Evolutionary conservation across 2,329 filamentous ascomycete genomes (phyloP), one percentile per base, ranked within the genome.

Genomic region (Talaromyces sp.): DNA sequence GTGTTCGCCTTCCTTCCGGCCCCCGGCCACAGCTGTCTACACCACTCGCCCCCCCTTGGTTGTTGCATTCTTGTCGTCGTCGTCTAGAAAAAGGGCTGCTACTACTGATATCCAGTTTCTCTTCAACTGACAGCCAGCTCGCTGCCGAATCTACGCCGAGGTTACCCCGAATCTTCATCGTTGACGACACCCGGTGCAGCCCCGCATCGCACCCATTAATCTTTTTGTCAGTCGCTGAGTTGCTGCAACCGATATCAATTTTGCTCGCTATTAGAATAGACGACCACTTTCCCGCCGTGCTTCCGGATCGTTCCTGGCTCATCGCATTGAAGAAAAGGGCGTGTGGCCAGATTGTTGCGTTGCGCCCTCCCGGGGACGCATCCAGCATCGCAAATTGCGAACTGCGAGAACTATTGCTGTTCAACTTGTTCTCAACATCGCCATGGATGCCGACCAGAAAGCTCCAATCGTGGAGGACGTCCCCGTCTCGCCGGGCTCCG

Each of bases 401-500:
- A 47, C 19, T 39, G 36, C 4, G 44, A 25, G n/a, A 19, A 19
- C 15, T 9, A 22, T 7, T 10, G 11, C n/a, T 25, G 51, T 47
- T 9, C 17, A 17, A 47, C 44, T 19, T 47, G 19, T 1, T 22
- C 11, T 54, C 28, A 42, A n/a, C 47, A 25, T 22, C 33, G 42
- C 42, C 27, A 71, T 71, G 68, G 63, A 59, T 22, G 62, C 64
- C 39, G 64, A 69, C 61, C 58, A 62, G 25, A 65, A 71, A 19
- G 39, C 42, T 11, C 59, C 65, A n/a, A 30, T 67, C 11, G 57
- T 67, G 47, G 68, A 68, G 10, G 55, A 68, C 47, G 62, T 68
- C 2, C 58, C 67, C 19, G 59, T 67, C 19, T 61, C 65, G n/a
- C 58, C 65, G 8, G 65, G 68, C 36, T 52, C 63, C 13, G 69